phyloP scores from a whole-genome alignment of 1,139 yeast genomes.

The Petasospora fabianii region DNA sequence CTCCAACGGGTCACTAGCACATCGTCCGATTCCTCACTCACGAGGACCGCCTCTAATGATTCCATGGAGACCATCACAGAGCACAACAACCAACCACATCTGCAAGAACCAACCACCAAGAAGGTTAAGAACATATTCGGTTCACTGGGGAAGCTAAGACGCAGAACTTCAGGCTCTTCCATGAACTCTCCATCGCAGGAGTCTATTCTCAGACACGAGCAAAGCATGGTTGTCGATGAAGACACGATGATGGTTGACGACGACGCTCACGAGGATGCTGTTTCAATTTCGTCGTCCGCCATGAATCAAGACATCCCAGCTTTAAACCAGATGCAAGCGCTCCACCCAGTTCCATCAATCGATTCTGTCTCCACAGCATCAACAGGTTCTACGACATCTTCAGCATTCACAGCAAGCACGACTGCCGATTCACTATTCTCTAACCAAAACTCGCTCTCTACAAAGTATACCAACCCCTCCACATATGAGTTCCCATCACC shows the following conservation, averaged over 20 bases:
- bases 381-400: conserved; percentile 11
- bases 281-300: too few species aligned
- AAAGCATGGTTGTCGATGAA: conserved; percentile 4
- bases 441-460: conserved; percentile 17
- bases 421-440: conserved; percentile 19
- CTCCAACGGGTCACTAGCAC: conserved; percentile 22
- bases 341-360: conserved; percentile 25
- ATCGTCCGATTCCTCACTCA: conserved; percentile 23
- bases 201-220: conserved; percentile 7
- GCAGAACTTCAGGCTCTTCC: conserved; percentile 9
- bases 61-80: conserved; percentile 18
- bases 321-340: conserved; percentile 16
- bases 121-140: conserved; percentile 20
- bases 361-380: conserved; percentile 17
- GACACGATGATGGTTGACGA: conserved; percentile 19
- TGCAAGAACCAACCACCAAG: conserved; percentile 9
- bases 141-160: conserved; percentile 15
- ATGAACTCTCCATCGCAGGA: conserved; percentile 7
- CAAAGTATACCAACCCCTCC: conserved; percentile 19
- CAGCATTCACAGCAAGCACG: conserved; percentile 1
- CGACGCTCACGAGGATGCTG: background rate
- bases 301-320: too few species aligned
- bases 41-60: conserved; percentile 23
- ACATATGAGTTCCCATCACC: conserved; percentile 8
- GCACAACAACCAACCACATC: conserved; percentile 1